Evolutionary conservation across 176 grass and related monocot genomes (phyloP).

Genomic region (Saccharum officinarum): DNA sequence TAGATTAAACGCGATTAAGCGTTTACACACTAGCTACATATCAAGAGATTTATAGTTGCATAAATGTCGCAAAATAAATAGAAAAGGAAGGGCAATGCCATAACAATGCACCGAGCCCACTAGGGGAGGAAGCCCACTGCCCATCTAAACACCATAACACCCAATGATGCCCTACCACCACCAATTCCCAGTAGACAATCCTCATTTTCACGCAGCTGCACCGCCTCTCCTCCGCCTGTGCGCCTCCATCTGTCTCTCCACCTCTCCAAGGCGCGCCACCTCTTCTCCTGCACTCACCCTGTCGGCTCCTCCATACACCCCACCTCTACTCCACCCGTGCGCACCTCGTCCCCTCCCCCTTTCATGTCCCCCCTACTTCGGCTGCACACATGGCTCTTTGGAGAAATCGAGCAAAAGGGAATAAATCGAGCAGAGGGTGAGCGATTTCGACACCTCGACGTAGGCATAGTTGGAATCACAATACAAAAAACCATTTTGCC

Average conservation of each 20-base stretch:
- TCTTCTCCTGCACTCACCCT: background rate
- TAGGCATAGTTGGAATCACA: background rate
- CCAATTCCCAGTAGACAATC: background rate
- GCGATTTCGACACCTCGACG: background rate
- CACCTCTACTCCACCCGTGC: background rate
- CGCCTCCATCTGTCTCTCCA: background rate
- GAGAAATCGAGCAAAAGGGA: background rate
- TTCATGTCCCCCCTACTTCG: background rate
- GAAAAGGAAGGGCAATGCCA: no score
- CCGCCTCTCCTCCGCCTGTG: background rate
- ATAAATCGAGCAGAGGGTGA: background rate
- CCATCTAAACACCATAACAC: background rate
- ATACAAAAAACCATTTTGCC: background rate
- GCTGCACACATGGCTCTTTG: background rate
- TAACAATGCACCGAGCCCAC: no score
- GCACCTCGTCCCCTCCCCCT: background rate
- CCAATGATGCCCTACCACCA: background rate
- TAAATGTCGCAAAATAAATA: background rate
- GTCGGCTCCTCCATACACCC: background rate
- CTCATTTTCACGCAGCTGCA: background rate
- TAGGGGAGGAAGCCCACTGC: no score
- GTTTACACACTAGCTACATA: background rate
- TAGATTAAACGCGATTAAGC: background rate
- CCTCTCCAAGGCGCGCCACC: background rate
- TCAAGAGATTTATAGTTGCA: background rate